phyloP scores from a whole-genome alignment of 2,329 filamentous ascomycete species.

The Fusarium keratoplasticum region DNA sequence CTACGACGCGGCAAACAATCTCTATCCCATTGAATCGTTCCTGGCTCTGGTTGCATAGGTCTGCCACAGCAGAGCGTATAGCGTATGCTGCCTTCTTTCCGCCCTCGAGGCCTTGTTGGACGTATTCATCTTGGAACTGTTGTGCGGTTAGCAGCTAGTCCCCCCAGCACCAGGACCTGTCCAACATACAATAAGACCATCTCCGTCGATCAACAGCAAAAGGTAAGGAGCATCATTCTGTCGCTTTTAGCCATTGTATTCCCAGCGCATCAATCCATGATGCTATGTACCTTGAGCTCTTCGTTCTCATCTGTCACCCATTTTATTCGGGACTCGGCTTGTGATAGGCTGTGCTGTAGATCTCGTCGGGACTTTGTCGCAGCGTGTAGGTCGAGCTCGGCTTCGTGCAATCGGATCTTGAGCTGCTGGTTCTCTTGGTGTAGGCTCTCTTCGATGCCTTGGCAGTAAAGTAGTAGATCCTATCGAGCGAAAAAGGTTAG shows the following conservation, averaged over 20 bases:
- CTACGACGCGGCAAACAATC: constrained; percentile 67
- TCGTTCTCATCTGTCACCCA: constrained; percentile 54
- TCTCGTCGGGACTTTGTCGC: constrained; percentile 62
- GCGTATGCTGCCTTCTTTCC: constrained; percentile 64
- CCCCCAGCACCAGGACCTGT: not conserved
- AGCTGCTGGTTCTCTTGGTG: constrained; percentile 59
- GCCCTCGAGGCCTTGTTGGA: constrained; percentile 66
- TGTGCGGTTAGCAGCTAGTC: not conserved
- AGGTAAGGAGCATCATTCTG: constrained; percentile 70
- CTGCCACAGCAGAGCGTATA: constrained; percentile 60
- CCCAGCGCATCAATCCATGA: constrained; percentile 17
- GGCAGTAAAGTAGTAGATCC: constrained; percentile 50
- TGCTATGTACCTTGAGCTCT: constrained; percentile 57
- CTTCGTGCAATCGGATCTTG: constrained; percentile 54
- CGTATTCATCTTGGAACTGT: constrained; percentile 68
- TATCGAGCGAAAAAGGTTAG: constrained; percentile 25
- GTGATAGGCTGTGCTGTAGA: constrained; percentile 60
- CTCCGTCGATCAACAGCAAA: constrained; percentile 71
- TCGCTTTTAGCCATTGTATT: constrained; percentile 29
- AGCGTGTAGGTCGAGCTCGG: constrained; percentile 63
- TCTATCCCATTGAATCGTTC: constrained; percentile 60
- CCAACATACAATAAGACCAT: constrained; percentile 66
- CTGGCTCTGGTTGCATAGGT: constrained; percentile 58
- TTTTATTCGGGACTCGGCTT: constrained; percentile 52
- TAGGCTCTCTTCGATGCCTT: constrained; percentile 57